phyloP scores from a whole-genome alignment of 2,329 filamentous ascomycete genomes.

The Boeremia lycopersici region DNA sequence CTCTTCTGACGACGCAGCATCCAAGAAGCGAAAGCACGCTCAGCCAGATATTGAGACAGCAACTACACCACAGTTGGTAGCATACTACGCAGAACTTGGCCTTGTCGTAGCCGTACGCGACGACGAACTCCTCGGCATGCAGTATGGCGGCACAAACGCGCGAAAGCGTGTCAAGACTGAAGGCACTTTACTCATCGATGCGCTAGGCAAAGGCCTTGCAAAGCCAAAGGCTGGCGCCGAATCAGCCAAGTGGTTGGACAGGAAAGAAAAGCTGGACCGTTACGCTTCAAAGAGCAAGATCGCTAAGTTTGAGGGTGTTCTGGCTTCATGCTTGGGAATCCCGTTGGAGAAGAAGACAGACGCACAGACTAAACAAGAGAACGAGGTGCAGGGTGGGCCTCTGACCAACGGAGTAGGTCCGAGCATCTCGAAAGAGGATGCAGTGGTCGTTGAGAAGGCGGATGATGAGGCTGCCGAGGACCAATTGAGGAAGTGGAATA shows the following conservation, averaged over 20 bases:
- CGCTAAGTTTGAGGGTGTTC: conserved; percentile 49
- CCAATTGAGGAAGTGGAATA: conserved; percentile 57
- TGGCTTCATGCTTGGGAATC: conserved; percentile 48
- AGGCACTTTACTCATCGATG: conserved; percentile 71
- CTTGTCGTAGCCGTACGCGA: conserved; percentile 69
- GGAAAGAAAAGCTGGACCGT: conserved; percentile 44
- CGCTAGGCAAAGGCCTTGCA: conserved; percentile 68
- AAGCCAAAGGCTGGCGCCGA: conserved; percentile 16
- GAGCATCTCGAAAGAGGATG: conserved; percentile 25
- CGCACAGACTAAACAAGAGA: conserved; percentile 21
- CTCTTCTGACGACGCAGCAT: conserved; percentile 38
- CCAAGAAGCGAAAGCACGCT: conserved; percentile 44
- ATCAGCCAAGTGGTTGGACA: conserved; percentile 36
- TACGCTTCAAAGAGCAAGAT: conserved; percentile 45
- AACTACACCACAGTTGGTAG: conserved; percentile 27
- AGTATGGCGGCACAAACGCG: conserved; percentile 49
- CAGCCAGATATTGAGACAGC: conserved; percentile 49
- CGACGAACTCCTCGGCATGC: conserved; percentile 69
- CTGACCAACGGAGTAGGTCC: conserved; percentile 31
- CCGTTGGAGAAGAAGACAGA: conserved; percentile 32
- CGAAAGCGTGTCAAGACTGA: conserved; percentile 47
- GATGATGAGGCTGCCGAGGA: conserved; percentile 25
- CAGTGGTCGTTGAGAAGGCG: conserved; percentile 22
- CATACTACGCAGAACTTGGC: conserved; percentile 69
- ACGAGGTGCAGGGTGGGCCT: conserved; percentile 28